These are phyloP conservation scores for Phytopythium kandeliae DNA, from an alignment of 352 stramenopile genomes.

Conservation along the genomic window DNA sequence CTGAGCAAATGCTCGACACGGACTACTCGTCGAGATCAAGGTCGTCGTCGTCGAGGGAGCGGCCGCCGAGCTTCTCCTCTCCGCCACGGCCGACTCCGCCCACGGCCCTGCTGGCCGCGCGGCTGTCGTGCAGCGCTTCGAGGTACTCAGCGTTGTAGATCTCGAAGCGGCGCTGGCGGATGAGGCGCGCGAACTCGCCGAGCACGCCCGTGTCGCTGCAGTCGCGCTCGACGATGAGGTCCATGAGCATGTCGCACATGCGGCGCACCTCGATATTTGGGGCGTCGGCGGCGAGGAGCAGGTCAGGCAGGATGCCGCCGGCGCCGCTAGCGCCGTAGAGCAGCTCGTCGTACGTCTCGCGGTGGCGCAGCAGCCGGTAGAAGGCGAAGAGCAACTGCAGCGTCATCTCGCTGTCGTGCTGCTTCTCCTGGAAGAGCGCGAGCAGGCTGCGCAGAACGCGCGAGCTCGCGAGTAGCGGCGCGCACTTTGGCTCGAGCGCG, in stretches of 20 bases:
- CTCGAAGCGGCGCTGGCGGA: slow-evolving; percentile 78
- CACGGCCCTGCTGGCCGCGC: slow-evolving; percentile 13
- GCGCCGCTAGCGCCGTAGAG: slow-evolving; percentile 30
- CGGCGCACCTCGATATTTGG: slow-evolving; percentile 77
- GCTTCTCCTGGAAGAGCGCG: slow-evolving; percentile 81
- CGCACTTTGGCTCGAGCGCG: slow-evolving; percentile 80
- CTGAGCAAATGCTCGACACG: neutral
- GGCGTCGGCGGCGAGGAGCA: slow-evolving; percentile 70
- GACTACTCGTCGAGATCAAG: slow-evolving; percentile 11
- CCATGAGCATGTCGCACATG: slow-evolving; percentile 86
- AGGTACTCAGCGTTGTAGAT: slow-evolving; percentile 88
- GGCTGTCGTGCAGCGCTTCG: slow-evolving; percentile 68
- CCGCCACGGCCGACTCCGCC: slow-evolving; percentile 8
- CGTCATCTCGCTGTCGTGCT: slow-evolving; percentile 83
- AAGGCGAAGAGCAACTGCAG: slow-evolving; percentile 78
- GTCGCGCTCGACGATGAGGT: slow-evolving; percentile 79
- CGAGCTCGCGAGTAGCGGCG: slow-evolving; percentile 65
- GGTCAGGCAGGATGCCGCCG: slow-evolving; percentile 65
- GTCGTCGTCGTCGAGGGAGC: neutral
- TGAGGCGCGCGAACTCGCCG: slow-evolving; percentile 70
- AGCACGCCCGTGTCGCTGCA: slow-evolving; percentile 47
- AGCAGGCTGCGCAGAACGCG: slow-evolving; percentile 71
- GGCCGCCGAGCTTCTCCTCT: slow-evolving; percentile 3
- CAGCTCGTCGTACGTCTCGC: slow-evolving; percentile 77
- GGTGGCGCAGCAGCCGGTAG: slow-evolving; percentile 68